Evolutionary conservation across 495 filamentous ascomycete species (phyloP).

Genomic region (Tuber indicum): DNA sequence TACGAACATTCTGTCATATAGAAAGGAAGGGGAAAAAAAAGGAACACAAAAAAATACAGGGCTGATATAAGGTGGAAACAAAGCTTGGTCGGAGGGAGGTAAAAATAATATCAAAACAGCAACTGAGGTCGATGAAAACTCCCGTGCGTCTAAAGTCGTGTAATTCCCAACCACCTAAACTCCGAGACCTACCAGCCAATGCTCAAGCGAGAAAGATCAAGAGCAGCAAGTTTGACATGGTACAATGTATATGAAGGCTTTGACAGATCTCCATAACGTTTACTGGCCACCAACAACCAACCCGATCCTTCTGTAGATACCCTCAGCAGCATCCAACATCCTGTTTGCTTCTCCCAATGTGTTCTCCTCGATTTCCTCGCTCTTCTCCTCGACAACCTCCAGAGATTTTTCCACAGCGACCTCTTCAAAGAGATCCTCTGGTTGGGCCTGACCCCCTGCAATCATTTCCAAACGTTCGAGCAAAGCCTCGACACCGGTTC

Average conservation of each 20-base stretch:
- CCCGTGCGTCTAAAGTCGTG: not conserved
- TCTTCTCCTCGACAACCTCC: slow-evolving; percentile 20
- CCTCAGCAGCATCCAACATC: slow-evolving; percentile 37
- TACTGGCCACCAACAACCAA: slow-evolving; percentile 28
- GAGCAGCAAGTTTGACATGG: not conserved
- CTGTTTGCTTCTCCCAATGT: slow-evolving; percentile 32
- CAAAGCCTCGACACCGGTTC: slow-evolving; percentile 37
- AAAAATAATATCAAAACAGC: slow-evolving; percentile 6
- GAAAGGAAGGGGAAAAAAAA: not conserved
- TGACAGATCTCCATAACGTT: not conserved
- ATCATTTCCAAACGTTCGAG: slow-evolving; percentile 41
- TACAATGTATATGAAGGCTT: not conserved
- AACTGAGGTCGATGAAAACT: not conserved
- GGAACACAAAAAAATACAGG: not conserved
- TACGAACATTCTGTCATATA: not conserved
- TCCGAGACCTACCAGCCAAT: slow-evolving; percentile 1
- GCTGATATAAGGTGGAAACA: not conserved
- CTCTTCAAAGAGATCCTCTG: slow-evolving; percentile 39
- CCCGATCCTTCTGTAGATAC: slow-evolving; percentile 40
- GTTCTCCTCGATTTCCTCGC: slow-evolving; percentile 18
- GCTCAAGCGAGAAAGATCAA: not conserved
- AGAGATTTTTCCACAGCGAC: slow-evolving; percentile 12
- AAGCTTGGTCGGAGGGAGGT: not conserved
- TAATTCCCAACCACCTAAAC: slow-evolving; percentile 4
- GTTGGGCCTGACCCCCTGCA: slow-evolving; percentile 34